A percentile compares a stretch with the other conserved stretches of the same genome.
Evolutionary conservation across 495 filamentous ascomycete species (phyloP).

Genomic region (Chaetomium tenue): DNA sequence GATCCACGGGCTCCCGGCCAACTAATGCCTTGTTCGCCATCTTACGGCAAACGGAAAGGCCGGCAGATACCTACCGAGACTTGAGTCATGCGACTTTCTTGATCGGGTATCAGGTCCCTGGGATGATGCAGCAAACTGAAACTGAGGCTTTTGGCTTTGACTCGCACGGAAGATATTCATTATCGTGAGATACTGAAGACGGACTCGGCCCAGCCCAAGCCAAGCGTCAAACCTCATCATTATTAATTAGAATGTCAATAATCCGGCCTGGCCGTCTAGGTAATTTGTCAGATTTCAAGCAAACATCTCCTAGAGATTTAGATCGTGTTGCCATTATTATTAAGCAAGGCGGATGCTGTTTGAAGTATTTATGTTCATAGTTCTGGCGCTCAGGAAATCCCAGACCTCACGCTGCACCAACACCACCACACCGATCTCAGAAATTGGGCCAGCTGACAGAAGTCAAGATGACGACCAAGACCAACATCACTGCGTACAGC

Average conservation of each 20-base stretch:
- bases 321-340: neutral
- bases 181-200: no score
- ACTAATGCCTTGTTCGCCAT: neutral
- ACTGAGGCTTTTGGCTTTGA: neutral
- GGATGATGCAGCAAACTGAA: neutral
- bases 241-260: no score
- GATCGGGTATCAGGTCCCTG: slow-evolving; percentile 1
- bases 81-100: neutral
- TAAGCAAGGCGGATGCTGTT: neutral
- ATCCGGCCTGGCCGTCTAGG: neutral
- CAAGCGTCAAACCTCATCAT: no score
- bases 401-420: neutral
- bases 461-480: slow-evolving; percentile 1
- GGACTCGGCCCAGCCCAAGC: neutral
- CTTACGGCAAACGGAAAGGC: neutral
- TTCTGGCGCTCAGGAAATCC: neutral
- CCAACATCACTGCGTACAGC: slow-evolving; percentile 2
- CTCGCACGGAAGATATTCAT: neutral
- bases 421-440: no score
- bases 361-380: slow-evolving; percentile 5
- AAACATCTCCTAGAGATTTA: neutral
- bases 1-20: neutral
- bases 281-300: neutral
- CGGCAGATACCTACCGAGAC: neutral
- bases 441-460: no score